These are phyloP conservation scores for Starmerella potacharoeniae DNA, from an alignment of 805 yeast genomes.

Conservation along the genomic window DNA sequence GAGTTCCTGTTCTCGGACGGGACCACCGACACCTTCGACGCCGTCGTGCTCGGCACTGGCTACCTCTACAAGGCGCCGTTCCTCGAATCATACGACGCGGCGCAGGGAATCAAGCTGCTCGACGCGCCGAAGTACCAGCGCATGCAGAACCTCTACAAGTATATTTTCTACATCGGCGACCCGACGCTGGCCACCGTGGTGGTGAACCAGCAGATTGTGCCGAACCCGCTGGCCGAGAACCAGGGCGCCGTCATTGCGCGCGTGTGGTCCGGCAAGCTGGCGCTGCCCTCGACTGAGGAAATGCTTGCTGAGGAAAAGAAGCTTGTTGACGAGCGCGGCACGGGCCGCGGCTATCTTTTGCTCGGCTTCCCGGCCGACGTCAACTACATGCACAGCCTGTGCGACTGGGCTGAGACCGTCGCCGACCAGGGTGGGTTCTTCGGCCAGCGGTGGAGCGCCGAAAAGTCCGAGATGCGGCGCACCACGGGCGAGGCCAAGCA, in stretches of 20 bases:
- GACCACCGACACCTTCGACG: slow-evolving; percentile 37
- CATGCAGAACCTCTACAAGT: slow-evolving; percentile 47
- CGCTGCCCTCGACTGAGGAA: slow-evolving; percentile 38
- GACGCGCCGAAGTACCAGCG: slow-evolving; percentile 35
- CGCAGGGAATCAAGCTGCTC: slow-evolving; percentile 5
- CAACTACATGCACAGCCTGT: slow-evolving; percentile 39
- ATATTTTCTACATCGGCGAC: slow-evolving; percentile 44
- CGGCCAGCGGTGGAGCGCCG: slow-evolving; percentile 44
- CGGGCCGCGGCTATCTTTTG: slow-evolving; percentile 41
- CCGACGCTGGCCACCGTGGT: slow-evolving; percentile 58
- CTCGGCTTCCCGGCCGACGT: slow-evolving; percentile 48
- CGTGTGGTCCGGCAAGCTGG: slow-evolving; percentile 45
- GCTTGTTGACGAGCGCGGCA: slow-evolving; percentile 36
- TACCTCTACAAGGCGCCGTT: slow-evolving; percentile 58
- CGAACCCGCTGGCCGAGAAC: slow-evolving; percentile 34
- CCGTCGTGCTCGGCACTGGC: slow-evolving; percentile 62
- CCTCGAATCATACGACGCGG: slow-evolving; percentile 30
- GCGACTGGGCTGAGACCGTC: slow-evolving; percentile 28
- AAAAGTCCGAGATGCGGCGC: slow-evolving; percentile 20
- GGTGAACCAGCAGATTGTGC: slow-evolving; percentile 29
- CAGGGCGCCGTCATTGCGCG: slow-evolving; percentile 59
- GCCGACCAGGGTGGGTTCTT: slow-evolving; percentile 31
- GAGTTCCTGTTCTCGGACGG: slow-evolving; percentile 43
- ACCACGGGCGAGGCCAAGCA: slow-evolving; percentile 9
- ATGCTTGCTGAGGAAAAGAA: slow-evolving; percentile 37